Conservation (phyloP, 2,329 filamentous ascomycete species). For the Scolecobasidium constrictum region DNA sequence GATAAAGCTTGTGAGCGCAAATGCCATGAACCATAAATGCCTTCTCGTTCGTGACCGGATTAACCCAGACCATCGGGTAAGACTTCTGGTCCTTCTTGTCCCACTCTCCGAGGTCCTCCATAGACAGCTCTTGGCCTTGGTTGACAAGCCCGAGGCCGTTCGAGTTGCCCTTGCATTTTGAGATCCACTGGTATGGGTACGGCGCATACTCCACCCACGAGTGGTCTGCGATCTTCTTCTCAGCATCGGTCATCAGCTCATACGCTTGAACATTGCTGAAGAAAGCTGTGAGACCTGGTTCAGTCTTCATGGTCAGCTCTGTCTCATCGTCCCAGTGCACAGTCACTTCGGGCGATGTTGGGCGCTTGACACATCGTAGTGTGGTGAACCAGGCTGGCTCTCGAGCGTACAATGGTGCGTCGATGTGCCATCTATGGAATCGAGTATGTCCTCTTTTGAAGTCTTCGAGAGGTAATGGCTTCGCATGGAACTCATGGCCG, state of each 20-base stretch:
- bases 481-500: conserved; percentile 28
- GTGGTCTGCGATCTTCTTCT: conserved; percentile 30
- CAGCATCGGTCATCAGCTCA: conserved; percentile 30
- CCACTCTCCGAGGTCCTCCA: conserved; percentile 27
- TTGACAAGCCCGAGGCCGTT: conserved; percentile 30
- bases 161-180: conserved; percentile 27
- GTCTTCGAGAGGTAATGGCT: conserved; percentile 34
- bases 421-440: conserved; percentile 40
- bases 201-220: conserved; percentile 37
- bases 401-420: conserved; percentile 32
- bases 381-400: conserved; percentile 34
- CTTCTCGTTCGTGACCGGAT: conserved; percentile 30
- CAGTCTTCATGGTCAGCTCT: conserved; percentile 30
- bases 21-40: conserved; percentile 35
- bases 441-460: conserved; percentile 32
- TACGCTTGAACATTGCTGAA: conserved; percentile 33
- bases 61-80: conserved; percentile 38
- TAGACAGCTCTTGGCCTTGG: conserved; percentile 27
- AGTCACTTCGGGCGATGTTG: conserved; percentile 24
- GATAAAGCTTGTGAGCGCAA: conserved; percentile 27
- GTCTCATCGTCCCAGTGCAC: conserved; percentile 33
- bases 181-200: conserved; percentile 33
- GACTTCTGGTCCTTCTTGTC: conserved; percentile 26
- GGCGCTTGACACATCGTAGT: conserved; percentile 28
- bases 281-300: conserved; percentile 34